Evolutionary conservation across 2,329 filamentous ascomycete genomes (phyloP), one percentile per base, ranked within the genome.

Genomic region (Fusarium fracticaudum): DNA sequence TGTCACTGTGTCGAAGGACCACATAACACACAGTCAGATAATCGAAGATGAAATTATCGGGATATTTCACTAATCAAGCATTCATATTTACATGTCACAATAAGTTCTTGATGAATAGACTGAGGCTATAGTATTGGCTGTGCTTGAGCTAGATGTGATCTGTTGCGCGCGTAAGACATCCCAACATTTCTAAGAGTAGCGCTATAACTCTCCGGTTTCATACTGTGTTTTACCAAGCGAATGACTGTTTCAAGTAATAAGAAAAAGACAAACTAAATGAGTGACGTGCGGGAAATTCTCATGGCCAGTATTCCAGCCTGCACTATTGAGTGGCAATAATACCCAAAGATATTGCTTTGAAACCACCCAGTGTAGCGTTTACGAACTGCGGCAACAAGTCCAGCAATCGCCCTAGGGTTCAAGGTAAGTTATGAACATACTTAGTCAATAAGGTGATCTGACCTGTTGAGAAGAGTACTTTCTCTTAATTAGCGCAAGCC

Each of bases 391-490:
- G 14, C 45, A 48, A 12, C 45, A 48, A 2, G 65, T 69, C 67
- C 67, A 69, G 18, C 67, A 69, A 3, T 58, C 40, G 1, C 44
- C 65, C n/a, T 69, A 5, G 1, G 10, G 1, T 54, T 8, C 10
- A 7, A 15, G 29, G 14, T 66, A 3, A 63, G 29, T 8, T 7
- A 18, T 22, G 5, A 12, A 6, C 18, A n/a, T 0, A 17, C 5
- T 13, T 5, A 4, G 24, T 9, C 14, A 29, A 13, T 7, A 4
- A 14, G 4, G 8, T 1, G 1, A 4, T 24, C 26, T 41, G 6
- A 69, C 66, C 2, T 22, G 0, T 1, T 57, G 6, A 4, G 12
- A 18, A 2, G 61, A 12, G 17, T 11, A 20, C 67, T 71, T 13
- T 6, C 11, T 4, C 2, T 1, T 6, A 5, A 14, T 70, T 22